Evolutionary conservation across 805 yeast species (phyloP), one percentile per base, ranked within the genome.

Genomic region (Nakazawaea sp.): DNA sequence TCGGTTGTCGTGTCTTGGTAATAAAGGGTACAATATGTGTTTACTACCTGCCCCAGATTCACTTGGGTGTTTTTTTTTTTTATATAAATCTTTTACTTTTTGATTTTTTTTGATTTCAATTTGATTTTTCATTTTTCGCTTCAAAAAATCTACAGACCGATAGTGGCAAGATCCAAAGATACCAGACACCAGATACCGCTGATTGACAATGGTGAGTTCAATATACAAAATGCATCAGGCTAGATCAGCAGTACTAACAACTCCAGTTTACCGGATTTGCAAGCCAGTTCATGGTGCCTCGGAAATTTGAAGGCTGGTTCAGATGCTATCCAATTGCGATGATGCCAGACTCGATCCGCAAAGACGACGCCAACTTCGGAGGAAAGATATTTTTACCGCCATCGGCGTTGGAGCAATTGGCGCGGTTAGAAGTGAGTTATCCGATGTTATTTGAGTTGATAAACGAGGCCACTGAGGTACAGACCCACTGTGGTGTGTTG

Each of bases 321-420:
- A 72, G 99, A 51, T 82, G 96, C 53, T 92, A 88, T 56, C 97
- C 98, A 2, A 75, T 90, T 23, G 69, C 82, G 1, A 84, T 84
- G 87, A 84, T 90, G 94, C 81, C 88, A 11, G 95, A 80, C 55
- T 49, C 70, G 48, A 68, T 69, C 43, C 59, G 88, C 44, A 73
- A 82, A 56, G 85, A 81, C 41, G 85, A 75, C 43, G 81, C 94
- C 35, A 88, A 92, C 52, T 90, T 62, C 59, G 97, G 98, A 10
- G 99, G 99, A 45, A 92, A 92, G 64, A 87, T 92, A 38, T 88
- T 90, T 45, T 58, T 92, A 34, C 99, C 99, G 4, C 92, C 95
- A 17, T 84, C 95, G 27, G 92, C 97, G 0, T 70, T 92, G 45
- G 83, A 81, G 55, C 87, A 83, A 54, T 68, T 92, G 41, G 82